A percentile compares a stretch with the other conserved stretches of the same genome.
Conservation (phyloP, 306 rosid species). For the Sesbania bispinosa region DNA sequence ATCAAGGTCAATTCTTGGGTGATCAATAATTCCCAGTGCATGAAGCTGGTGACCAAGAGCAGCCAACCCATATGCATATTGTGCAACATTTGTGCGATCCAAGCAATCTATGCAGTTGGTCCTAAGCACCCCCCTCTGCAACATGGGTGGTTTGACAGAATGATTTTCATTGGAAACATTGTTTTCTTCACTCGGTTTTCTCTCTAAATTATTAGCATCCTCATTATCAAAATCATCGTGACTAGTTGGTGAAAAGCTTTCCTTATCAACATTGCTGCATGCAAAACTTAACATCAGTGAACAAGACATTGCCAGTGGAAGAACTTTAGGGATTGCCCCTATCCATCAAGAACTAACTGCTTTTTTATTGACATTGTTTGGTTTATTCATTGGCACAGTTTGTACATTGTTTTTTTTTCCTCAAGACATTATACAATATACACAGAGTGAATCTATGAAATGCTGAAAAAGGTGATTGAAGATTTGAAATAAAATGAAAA, state of each 20-base stretch:
- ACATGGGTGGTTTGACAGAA: conserved; percentile 40
- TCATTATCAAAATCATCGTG: conserved; percentile 25
- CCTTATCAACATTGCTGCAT: conserved; percentile 31
- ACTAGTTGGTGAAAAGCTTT: conserved; percentile 21
- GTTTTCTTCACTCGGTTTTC: conserved; percentile 39
- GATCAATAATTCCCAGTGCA: conserved; percentile 61
- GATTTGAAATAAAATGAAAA: conserved; percentile 20
- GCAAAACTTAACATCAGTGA: conserved; percentile 27
- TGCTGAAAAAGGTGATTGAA: background rate
- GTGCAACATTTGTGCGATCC: conserved; percentile 99
- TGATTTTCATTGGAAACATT: conserved; percentile 37
- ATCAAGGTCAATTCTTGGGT: conserved; percentile 64
- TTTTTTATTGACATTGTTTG: background rate
- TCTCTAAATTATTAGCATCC: conserved; percentile 42
- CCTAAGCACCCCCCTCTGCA: conserved; percentile 87
- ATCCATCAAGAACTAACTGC: conserved; percentile 13
- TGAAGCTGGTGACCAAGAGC: conserved; percentile 83
- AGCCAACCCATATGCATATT: conserved; percentile 88
- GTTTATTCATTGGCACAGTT: background rate
- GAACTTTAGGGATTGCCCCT: background rate
- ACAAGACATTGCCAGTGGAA: conserved; percentile 7
- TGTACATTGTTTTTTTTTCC: conserved; percentile 12
- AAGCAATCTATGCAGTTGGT: conserved; percentile 98
- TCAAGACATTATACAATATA: background rate
- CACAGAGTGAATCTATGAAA: background rate